Base-by-base conservation (phyloP, 148 eudicot species). In the Beta vulgaris region DNA sequence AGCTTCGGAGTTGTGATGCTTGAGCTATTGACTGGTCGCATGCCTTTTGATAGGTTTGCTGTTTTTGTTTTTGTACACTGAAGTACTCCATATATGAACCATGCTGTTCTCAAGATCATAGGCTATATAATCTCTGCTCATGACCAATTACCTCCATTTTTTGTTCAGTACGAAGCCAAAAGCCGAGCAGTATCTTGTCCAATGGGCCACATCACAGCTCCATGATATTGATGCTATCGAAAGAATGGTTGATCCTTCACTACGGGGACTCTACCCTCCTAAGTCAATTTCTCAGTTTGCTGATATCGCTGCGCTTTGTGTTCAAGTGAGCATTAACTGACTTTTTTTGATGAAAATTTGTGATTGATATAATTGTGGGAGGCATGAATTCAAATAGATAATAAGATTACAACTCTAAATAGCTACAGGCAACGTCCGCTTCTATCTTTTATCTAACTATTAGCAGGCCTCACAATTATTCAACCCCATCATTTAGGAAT, bases 1-100 rank as follows among this genome's bases (percentile, higher is more conserved):
- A 87, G 90, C 58, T 90, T 87, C 67, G 95, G 95, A 44, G 89
- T 88, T 48, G 90, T 88, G 18, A 87, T 90, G 92, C 77, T 91
- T 74, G 91, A 91, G 83, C 76, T 91, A 36, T 76, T 91, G 81
- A 91, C 96, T 19, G 92, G 96, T 68, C 90, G 96, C 53, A 85
- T 74, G 87, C 88, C 96, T 68, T 87, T 74, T 43, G 96, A 91
- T 78, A 85, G 92, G 91, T 88, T 69, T 70, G 76, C 71, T 49
- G 6, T n/a, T 53, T 73, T 74, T 12, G 26, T 25, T 42, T 16
- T 36, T 53, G 9, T 70, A 28, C 49, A 6, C 2, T 14, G n/a
- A n/a, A n/a, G n/a, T n/a, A n/a, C n/a, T n/a, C n/a, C n/a, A n/a
- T n/a, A n/a, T n/a, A n/a, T n/a, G 15, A 26, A 72, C 46, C n/a